phyloP scores from a whole-genome alignment of 768 basidiomycete genomes.

The Lactifluus echinatus region DNA sequence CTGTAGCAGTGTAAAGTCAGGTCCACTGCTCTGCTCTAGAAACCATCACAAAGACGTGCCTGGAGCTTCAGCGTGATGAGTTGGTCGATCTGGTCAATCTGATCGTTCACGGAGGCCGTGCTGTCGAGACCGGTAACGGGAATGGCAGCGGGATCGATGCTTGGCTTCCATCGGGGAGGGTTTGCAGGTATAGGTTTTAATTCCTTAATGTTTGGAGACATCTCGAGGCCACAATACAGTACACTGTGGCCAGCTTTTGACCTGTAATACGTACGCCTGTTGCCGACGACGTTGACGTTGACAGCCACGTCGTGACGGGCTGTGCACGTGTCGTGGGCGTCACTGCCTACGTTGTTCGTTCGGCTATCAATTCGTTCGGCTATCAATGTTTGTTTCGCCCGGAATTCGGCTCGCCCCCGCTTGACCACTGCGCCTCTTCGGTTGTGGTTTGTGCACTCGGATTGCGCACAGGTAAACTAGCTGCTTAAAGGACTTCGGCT shows the following conservation, averaged over 20 bases:
- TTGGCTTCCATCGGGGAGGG: conserved; percentile 60
- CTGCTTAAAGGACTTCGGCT: too few species aligned
- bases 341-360: too few species aligned
- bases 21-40: background rate
- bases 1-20: conserved; percentile 31
- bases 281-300: background rate
- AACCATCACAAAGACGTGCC: conserved; percentile 32
- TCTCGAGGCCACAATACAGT: background rate
- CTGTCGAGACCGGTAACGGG: conserved; percentile 65
- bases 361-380: too few species aligned
- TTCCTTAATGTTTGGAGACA: conserved; percentile 5
- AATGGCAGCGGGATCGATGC: conserved; percentile 53
- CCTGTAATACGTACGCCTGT: background rate
- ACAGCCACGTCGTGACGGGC: background rate
- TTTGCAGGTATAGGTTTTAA: conserved; percentile 47
- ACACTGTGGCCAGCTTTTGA: background rate
- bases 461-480: too few species aligned
- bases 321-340: too few species aligned
- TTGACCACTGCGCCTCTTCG: too few species aligned
- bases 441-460: too few species aligned
- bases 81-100: conserved; percentile 94
- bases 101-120: conserved; percentile 59
- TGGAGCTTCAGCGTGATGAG: conserved; percentile 88
- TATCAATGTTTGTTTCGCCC: too few species aligned
- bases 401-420: background rate